Percentiles rank a stretch among this genome's conserved stretches.
These are phyloP conservation scores for Astrocystis sublimbata DNA, from an alignment of 495 filamentous ascomycete species.

Conservation along the genomic window DNA sequence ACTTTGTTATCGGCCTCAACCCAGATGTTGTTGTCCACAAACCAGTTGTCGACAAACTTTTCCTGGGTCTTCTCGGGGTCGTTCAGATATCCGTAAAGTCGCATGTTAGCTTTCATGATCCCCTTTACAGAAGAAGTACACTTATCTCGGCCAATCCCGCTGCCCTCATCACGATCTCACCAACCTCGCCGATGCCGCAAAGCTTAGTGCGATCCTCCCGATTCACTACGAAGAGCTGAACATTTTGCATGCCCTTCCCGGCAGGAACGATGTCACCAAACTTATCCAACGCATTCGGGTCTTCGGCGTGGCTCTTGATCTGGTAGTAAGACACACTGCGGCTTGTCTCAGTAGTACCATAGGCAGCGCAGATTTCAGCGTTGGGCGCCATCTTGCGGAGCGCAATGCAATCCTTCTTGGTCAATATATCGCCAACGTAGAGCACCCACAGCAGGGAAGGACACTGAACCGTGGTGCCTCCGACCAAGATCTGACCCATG, in stretches of 20 bases:
- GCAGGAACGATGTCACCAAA: conserved; percentile 82
- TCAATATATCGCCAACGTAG: conserved; percentile 92
- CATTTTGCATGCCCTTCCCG: conserved; percentile 88
- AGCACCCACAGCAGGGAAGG: conserved; percentile 77
- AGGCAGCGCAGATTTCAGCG: conserved; percentile 84
- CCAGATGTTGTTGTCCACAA: conserved; percentile 64
- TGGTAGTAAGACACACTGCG: conserved; percentile 86
- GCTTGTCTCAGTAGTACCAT: conserved; percentile 89
- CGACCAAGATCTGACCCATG: conserved; percentile 94
- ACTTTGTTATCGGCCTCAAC: neutral
- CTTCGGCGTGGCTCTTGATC: conserved; percentile 66
- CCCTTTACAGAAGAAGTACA: neutral
- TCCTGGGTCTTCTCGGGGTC: conserved; percentile 66
- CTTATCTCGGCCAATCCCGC: conserved; percentile 49
- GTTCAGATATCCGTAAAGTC: conserved; percentile 64
- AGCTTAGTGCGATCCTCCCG: conserved; percentile 68
- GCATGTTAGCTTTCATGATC: neutral
- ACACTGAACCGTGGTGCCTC: conserved; percentile 77
- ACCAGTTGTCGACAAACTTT: conserved; percentile 92
- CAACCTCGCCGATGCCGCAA: conserved; percentile 79
- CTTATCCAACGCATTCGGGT: conserved; percentile 67
- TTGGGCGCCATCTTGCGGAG: conserved; percentile 79
- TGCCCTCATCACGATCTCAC: conserved; percentile 87
- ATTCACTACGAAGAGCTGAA: conserved; percentile 90
- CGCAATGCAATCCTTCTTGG: conserved; percentile 79